Percentiles rank a stretch among this genome's conserved stretches.
Evolutionary conservation across 345 rosid genomes (phyloP).

Genomic region (Brassica incana): DNA sequence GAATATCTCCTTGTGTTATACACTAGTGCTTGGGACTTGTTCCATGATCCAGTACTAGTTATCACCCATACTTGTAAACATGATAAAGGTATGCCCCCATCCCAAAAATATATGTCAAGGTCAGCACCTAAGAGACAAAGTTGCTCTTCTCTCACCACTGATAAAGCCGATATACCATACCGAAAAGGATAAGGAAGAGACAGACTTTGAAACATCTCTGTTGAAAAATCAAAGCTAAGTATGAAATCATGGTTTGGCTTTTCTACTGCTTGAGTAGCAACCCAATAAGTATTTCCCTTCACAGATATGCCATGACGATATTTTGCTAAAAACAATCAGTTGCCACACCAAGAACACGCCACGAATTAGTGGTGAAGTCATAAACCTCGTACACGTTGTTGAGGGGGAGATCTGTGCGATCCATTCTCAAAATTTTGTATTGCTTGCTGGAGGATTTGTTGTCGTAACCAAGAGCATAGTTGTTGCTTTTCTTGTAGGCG

Average conservation of each 20-base stretch:
- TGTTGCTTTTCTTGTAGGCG: neutral
- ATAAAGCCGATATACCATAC: neutral
- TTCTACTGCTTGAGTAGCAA: neutral
- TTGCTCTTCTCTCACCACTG: neutral
- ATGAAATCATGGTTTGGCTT: neutral
- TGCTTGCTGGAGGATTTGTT: neutral
- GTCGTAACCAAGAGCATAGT: slow-evolving; percentile 8
- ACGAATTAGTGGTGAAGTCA: neutral
- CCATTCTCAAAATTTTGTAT: neutral
- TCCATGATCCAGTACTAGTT: neutral
- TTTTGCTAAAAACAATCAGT: neutral
- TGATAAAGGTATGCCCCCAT: neutral
- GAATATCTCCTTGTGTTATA: neutral
- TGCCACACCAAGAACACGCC: neutral
- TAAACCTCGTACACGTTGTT: neutral
- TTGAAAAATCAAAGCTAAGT: neutral
- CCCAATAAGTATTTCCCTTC: neutral
- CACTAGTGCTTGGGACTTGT: neutral
- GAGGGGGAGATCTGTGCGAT: neutral
- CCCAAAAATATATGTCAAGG: neutral
- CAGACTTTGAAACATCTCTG: neutral
- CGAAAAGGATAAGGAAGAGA: neutral
- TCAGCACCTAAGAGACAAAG: neutral
- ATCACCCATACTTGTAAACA: neutral
- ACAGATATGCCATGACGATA: neutral